phyloP scores from a whole-genome alignment of 768 basidiomycete species.

The Termitomyces sp. region DNA sequence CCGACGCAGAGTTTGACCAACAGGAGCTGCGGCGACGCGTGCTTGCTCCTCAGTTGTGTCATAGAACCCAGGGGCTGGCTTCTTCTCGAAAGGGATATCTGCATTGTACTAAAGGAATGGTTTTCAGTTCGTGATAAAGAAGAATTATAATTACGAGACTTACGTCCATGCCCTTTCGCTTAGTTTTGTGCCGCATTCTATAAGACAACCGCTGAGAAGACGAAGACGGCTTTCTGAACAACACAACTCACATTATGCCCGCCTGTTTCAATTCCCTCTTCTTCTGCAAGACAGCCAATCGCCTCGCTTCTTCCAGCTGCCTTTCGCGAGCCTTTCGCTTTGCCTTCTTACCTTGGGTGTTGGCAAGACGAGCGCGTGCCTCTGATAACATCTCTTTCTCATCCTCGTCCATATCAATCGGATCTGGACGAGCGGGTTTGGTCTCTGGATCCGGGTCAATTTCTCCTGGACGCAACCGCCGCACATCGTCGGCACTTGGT shows the following conservation, averaged over 20 bases:
- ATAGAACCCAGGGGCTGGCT: conserved; percentile 93
- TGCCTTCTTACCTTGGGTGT: conserved; percentile 99
- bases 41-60: conserved; percentile 94
- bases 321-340: conserved; percentile 98
- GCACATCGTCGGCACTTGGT: conserved; percentile 90
- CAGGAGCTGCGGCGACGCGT: conserved; percentile 79
- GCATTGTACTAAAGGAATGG: conserved; percentile 76
- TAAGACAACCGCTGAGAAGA: not conserved
- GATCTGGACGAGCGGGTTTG: conserved; percentile 96
- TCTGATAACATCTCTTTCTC: conserved; percentile 99
- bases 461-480: conserved; percentile 88
- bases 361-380: conserved; percentile 94
- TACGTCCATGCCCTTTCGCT: conserved; percentile 98
- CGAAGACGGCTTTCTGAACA: not conserved
- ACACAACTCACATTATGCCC: conserved; percentile 78
- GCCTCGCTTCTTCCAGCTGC: conserved; percentile 92
- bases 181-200: conserved; percentile 90
- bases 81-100: conserved; percentile 98
- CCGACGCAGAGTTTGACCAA: conserved; percentile 88
- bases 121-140: conserved; percentile 5
- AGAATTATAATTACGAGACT: conserved; percentile 24
- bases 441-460: conserved; percentile 99
- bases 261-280: conserved; percentile 97
- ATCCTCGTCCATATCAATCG: conserved; percentile 99
- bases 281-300: conserved; percentile 94